A percentile compares a stretch with the other conserved stretches of the same genome.
Conservation (phyloP, 129 eudicot genomes). For the Chrysanthemum makinoi region DNA sequence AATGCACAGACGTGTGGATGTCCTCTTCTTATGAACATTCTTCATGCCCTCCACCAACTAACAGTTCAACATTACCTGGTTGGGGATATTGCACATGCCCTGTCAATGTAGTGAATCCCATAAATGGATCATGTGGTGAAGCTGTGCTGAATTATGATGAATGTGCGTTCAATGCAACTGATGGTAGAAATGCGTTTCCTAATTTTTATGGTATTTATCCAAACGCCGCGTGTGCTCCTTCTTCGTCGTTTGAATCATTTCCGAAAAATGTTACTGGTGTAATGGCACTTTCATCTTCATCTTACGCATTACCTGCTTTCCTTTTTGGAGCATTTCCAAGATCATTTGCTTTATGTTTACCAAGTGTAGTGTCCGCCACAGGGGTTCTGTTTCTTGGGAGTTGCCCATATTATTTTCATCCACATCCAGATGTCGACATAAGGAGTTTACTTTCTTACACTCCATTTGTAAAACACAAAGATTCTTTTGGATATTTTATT, state of each 20-base stretch:
- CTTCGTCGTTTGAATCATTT: conserved; percentile 9
- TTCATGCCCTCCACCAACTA: conserved; percentile 8
- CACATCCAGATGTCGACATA: neutral
- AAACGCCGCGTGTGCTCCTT: conserved; percentile 17
- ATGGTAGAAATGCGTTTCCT: conserved; percentile 3
- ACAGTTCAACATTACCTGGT: conserved; percentile 5
- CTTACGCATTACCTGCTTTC: conserved; percentile 14
- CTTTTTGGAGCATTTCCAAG: neutral
- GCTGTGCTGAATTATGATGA: neutral
- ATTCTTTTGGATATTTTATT: conserved; percentile 21
- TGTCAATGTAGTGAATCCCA: neutral
- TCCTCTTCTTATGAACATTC: conserved; percentile 15
- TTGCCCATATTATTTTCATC: conserved; percentile 18
- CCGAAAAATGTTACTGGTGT: conserved; percentile 20
- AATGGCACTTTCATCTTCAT: conserved; percentile 17
- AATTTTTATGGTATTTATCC: neutral
- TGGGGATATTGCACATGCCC: conserved; percentile 16
- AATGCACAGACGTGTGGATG: conserved; percentile 32
- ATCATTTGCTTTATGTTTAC: conserved; percentile 22
- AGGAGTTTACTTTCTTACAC: conserved; percentile 15
- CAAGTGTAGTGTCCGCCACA: neutral
- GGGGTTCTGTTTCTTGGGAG: conserved; percentile 22
- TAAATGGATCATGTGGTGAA: conserved; percentile 1
- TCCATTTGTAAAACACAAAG: conserved; percentile 9
- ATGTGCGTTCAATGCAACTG: neutral